Evolutionary conservation across 768 basidiomycete genomes (phyloP).

Genomic region (Lactarius indigo): DNA sequence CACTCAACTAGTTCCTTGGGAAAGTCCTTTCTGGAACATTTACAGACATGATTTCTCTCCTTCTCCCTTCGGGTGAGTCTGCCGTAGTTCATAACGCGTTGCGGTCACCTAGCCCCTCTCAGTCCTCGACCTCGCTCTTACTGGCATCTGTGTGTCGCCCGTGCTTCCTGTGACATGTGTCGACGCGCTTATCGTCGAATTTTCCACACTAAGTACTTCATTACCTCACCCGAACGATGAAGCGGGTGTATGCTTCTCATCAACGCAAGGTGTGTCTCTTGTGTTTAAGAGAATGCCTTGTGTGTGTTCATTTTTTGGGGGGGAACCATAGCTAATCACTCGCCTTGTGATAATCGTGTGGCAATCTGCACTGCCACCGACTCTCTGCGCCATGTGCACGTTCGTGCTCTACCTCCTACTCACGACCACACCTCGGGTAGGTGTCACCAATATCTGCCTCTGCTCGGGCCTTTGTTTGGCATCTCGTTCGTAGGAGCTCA

Average conservation of each 20-base stretch:
- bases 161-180: neutral
- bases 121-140: constrained; percentile 11
- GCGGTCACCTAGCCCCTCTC: neutral
- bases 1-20: neutral
- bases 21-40: neutral
- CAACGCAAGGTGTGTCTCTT: constrained; percentile 10
- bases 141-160: constrained; percentile 8
- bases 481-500: neutral
- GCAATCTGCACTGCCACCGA: constrained; percentile 18
- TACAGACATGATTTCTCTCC: constrained; percentile 5
- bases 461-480: neutral
- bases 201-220: neutral
- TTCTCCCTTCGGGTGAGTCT: constrained; percentile 15
- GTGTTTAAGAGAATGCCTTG: neutral
- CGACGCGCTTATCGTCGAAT: neutral
- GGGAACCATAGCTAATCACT: neutral
- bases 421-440: neutral
- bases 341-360: constrained; percentile 10
- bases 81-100: neutral
- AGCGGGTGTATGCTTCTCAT: constrained; percentile 1
- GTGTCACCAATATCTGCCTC: neutral
- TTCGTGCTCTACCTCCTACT: neutral
- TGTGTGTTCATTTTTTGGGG: neutral
- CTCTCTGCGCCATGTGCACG: constrained; percentile 7
- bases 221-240: constrained; percentile 13